Evolutionary conservation across 441 rosid genomes (phyloP).

Genomic region (Gossypium schwendimanii): DNA sequence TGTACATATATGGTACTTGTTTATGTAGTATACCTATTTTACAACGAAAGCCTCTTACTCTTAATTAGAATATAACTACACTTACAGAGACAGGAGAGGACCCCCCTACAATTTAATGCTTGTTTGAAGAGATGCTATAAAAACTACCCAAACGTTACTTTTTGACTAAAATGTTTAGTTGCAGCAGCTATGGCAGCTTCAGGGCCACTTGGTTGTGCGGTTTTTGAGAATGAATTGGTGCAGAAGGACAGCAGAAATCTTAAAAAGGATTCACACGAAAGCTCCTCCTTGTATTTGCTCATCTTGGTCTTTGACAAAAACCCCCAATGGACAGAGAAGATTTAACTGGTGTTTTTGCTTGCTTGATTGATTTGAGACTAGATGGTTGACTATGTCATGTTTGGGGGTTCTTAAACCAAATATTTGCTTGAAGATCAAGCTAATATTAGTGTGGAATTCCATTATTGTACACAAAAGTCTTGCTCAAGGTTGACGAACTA

Average conservation of each 20-base stretch:
- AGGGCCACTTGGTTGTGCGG: neutral
- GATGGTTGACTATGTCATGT: no score
- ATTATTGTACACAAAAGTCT: neutral
- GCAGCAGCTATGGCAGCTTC: constrained; percentile 22
- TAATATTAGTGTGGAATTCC: neutral
- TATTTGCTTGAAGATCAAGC: neutral
- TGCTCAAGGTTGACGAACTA: neutral
- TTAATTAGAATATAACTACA: no score
- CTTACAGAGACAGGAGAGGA: neutral
- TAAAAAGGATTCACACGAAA: neutral
- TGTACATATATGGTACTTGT: neutral
- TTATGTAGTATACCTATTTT: neutral
- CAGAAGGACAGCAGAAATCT: constrained; percentile 3
- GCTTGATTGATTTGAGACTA: neutral
- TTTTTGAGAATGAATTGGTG: neutral
- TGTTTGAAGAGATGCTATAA: neutral
- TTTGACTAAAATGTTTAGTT: constrained; percentile 38
- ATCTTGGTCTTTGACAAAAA: constrained; percentile 6
- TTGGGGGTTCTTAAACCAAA: neutral
- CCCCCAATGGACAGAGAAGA: neutral
- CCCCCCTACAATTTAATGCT: neutral
- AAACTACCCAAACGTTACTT: constrained; percentile 21
- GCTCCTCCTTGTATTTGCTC: constrained; percentile 6
- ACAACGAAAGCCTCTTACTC: neutral
- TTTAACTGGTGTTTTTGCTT: neutral